A percentile compares a stretch with the other conserved stretches of the same genome.
phyloP scores from a whole-genome alignment of 2,329 filamentous ascomycete species.

The Penicillium glabrum region DNA sequence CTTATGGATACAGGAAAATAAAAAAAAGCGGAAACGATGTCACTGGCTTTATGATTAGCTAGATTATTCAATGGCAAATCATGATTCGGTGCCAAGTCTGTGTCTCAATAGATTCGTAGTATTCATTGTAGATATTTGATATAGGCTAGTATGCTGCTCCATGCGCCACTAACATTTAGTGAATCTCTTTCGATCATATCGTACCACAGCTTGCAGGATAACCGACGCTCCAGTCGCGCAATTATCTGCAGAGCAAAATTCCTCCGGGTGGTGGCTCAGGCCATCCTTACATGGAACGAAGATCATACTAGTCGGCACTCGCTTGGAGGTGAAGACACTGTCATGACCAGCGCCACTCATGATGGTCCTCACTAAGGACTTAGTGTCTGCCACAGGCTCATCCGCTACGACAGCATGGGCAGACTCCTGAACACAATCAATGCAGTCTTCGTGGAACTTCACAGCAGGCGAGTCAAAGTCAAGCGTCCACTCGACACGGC shows the following conservation, averaged over 20 bases:
- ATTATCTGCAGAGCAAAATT: constrained; percentile 61
- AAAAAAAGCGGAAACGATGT: constrained; percentile 27
- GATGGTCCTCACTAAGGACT: constrained; percentile 53
- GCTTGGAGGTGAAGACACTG: constrained; percentile 60
- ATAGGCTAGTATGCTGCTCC: not conserved
- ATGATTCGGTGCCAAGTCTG: constrained; percentile 22
- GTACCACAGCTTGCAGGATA: constrained; percentile 35
- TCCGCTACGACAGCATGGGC: constrained; percentile 59
- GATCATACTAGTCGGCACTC: constrained; percentile 65
- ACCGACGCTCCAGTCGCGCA: constrained; percentile 55
- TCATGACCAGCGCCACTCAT: constrained; percentile 67
- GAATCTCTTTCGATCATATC: constrained; percentile 45
- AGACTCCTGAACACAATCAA: constrained; percentile 62
- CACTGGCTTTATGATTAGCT: constrained; percentile 30
- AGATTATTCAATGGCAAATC: constrained; percentile 32
- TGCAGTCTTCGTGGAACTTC: constrained; percentile 67
- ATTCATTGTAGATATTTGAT: not conserved
- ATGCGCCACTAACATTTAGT: not conserved
- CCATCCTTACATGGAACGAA: constrained; percentile 65
- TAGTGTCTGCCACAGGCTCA: constrained; percentile 35
- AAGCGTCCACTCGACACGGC: constrained; percentile 57
- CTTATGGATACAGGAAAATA: constrained; percentile 25
- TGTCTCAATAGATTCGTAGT: constrained; percentile 4
- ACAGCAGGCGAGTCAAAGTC: constrained; percentile 63
- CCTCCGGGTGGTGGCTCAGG: constrained; percentile 63